These are phyloP conservation scores for Nepenthes gracilis DNA, from an alignment of 148 eudicot genomes.

Conservation along the genomic window DNA sequence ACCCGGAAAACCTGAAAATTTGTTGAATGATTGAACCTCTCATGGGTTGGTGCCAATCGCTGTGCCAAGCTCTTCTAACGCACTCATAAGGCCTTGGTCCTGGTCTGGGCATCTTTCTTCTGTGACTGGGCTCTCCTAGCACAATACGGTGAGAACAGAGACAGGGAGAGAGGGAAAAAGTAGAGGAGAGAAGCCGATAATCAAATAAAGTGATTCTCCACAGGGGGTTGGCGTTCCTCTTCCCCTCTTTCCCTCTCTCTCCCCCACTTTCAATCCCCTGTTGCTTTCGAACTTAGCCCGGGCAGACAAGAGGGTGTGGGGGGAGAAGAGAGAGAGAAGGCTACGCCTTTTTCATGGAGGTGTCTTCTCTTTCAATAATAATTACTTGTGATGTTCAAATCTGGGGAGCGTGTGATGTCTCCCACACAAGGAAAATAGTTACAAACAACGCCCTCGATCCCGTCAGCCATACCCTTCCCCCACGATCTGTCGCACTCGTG, in stretches of 20 bases:
- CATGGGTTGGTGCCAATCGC: slow-evolving; percentile 86
- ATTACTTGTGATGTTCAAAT: too few species aligned
- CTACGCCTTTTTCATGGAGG: too few species aligned
- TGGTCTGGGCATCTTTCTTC: slow-evolving; percentile 74
- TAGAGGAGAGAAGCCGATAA: neutral
- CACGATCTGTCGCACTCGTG: too few species aligned
- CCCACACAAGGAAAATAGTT: too few species aligned
- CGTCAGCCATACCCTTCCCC: too few species aligned
- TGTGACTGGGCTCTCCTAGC: neutral
- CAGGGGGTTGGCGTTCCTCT: slow-evolving; percentile 19
- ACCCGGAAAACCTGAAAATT: slow-evolving; percentile 54
- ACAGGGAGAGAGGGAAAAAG: slow-evolving; percentile 11
- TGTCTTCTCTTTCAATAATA: too few species aligned
- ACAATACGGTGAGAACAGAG: neutral
- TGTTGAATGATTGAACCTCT: slow-evolving; percentile 76
- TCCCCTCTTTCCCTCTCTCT: neutral
- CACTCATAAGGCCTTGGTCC: slow-evolving; percentile 96
- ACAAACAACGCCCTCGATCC: too few species aligned
- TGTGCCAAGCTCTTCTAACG: slow-evolving; percentile 95
- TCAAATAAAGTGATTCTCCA: slow-evolving; percentile 11
- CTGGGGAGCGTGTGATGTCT: too few species aligned
- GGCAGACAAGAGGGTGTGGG: slow-evolving; percentile 21
- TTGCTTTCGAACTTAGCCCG: slow-evolving; percentile 19
- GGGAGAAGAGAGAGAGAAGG: slow-evolving; percentile 9
- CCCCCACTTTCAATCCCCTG: slow-evolving; percentile 16